A percentile compares a stretch with the other conserved stretches of the same genome.
phyloP scores from a whole-genome alignment of 106 monocot genomes.

The Dioscorea dumetorum region DNA sequence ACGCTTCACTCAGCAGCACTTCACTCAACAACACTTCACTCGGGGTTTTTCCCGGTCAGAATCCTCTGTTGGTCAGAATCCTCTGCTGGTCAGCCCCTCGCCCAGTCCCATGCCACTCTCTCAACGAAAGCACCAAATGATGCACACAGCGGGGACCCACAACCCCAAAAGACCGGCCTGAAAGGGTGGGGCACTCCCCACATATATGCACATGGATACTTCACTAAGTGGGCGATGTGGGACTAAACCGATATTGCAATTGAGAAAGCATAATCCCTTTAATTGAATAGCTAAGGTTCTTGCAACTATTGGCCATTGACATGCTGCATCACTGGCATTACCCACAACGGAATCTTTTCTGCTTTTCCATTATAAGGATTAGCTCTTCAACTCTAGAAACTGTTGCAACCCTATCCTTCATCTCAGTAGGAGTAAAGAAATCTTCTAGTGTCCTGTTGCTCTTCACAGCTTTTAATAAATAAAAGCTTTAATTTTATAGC shows the following conservation, averaged over 20 bases:
- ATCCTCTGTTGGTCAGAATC: slow-evolving; percentile 68
- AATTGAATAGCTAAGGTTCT: slow-evolving; percentile 47
- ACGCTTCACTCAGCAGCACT: too few species aligned
- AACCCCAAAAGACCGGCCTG: too few species aligned
- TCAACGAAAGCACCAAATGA: too few species aligned
- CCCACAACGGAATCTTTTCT: slow-evolving; percentile 24
- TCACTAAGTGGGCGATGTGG: too few species aligned
- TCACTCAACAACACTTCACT: too few species aligned
- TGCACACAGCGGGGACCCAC: too few species aligned
- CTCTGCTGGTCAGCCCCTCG: too few species aligned
- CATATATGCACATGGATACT: too few species aligned
- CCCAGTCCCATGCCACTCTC: too few species aligned
- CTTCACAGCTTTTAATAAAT: neutral
- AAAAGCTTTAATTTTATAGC: neutral
- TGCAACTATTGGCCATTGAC: slow-evolving; percentile 60
- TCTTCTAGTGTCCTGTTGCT: slow-evolving; percentile 59
- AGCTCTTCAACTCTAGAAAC: slow-evolving; percentile 68
- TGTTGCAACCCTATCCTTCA: slow-evolving; percentile 74
- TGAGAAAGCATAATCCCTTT: slow-evolving; percentile 60
- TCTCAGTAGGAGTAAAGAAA: slow-evolving; percentile 80
- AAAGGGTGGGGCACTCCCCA: too few species aligned
- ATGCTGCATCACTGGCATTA: slow-evolving; percentile 45
- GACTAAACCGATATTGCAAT: too few species aligned
- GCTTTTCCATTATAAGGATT: slow-evolving; percentile 42
- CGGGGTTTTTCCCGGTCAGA: too few species aligned